Evolutionary conservation across 768 basidiomycete genomes (phyloP), one percentile per base, ranked within the genome.

Genomic region (Flagelloscypha sp.): DNA sequence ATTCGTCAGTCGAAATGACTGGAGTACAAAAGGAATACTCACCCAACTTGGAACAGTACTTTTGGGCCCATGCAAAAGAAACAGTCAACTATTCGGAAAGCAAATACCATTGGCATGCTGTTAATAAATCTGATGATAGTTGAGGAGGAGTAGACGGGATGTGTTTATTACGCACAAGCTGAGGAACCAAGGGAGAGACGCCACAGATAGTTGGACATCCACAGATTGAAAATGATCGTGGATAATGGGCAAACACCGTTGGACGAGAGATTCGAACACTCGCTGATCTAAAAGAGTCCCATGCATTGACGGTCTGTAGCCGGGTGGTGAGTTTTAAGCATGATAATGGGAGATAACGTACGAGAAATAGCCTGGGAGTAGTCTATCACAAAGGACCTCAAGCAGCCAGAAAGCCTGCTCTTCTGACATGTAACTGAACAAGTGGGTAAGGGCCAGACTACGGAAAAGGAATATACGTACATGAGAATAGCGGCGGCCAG

Each of bases 51-150:
- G 66, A 99, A 99, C 27, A 99, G 63, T 2, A 99, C 95, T 49
- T 94, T 98, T 0, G 93, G 89, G 0, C 95, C 95, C 94, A 99
- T 97, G 47, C 90, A 92, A 62, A 97, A 83, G 66, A 97, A 93
- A 55, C 93, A 97, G 54, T 98, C 93, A 2, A 93, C 89, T 52
- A 95, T 87, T 21, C 95, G 78, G 67, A 95, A 99, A 0, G 94
- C 94, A 50, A 98, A 99, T 27, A 99, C 79, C 76, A 98, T 84
- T 1, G 92, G 87, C 87, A 92, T 89, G 52, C 83, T 87, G 58
- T 90, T 90, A 54, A 90, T 89, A 50, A 74, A 89, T 50, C 86
- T 83, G 45, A 17, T 12, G 21, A 15, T 9, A n/a, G 7, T 19
- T 12, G 19, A 18, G 9, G 11, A 15, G 9, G 34, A 27, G 29